phyloP scores from a whole-genome alignment of 2,329 filamentous ascomycete genomes.

The Xylariaceae sp. region DNA sequence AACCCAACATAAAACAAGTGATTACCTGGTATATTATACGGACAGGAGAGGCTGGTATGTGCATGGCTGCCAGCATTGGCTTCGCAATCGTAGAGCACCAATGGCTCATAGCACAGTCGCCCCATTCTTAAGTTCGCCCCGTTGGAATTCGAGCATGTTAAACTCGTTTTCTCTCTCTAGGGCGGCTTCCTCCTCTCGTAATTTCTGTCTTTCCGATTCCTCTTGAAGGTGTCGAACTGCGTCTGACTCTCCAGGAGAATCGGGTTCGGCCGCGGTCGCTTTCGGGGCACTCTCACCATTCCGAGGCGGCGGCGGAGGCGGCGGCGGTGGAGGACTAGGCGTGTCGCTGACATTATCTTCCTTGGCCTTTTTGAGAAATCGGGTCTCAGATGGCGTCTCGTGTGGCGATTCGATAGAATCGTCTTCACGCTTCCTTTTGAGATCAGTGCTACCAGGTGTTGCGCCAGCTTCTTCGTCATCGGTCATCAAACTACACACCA shows the following conservation, averaged over 20 bases:
- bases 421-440: conserved; percentile 61
- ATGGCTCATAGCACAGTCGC: conserved; percentile 28
- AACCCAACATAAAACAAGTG: conserved; percentile 3
- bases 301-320: conserved; percentile 47
- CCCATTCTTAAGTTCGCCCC: conserved; percentile 29
- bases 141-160: conserved; percentile 34
- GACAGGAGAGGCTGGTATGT: neutral
- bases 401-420: conserved; percentile 38
- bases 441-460: conserved; percentile 43
- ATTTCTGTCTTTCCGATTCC: conserved; percentile 42
- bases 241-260: conserved; percentile 46
- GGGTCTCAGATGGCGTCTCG: conserved; percentile 50
- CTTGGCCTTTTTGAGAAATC: conserved; percentile 48
- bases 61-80: neutral
- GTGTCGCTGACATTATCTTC: conserved; percentile 43
- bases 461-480: conserved; percentile 42
- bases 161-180: conserved; percentile 36
- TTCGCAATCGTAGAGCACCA: conserved; percentile 9
- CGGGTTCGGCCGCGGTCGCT: conserved; percentile 37
- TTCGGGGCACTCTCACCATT: conserved; percentile 34
- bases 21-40: conserved; percentile 6
- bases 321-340: conserved; percentile 32
- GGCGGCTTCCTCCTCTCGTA: conserved; percentile 33
- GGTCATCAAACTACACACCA: conserved; percentile 30
- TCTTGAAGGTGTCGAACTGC: conserved; percentile 47